Base-by-base conservation (phyloP, 495 filamentous ascomycete species). In the Podospora conica region DNA sequence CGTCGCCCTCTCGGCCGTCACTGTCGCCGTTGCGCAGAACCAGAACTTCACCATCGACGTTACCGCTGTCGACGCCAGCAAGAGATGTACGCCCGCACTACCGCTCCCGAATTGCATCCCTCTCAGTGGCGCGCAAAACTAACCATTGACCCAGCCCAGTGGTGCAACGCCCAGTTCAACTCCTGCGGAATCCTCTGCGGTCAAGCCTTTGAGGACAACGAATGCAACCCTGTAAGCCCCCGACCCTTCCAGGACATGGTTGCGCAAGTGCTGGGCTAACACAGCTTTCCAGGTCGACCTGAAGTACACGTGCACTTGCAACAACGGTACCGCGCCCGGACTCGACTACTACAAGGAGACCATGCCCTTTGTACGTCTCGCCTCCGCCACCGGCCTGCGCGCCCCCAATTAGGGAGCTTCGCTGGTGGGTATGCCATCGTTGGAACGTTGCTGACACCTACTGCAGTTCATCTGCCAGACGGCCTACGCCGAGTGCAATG, bases 341-440 rank as follows among this genome's bases (percentile, higher is more conserved):
- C 76, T 79, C 18, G 65, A 76, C 60, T 72, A 78, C 60, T 79
- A 78, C 69, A 69, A 40, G 24, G 71, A 77, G 71, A 73, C 75
- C 40, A 71, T 79, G 48, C 75, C 75, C 22, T 74, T 70, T 18
- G 76, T 78, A 58, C 64, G 76, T 67, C 40, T 48, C 40, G 11
- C 24, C 27, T 53, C 22, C n/a, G n/a, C n/a, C n/a, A n/a, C n/a
- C n/a, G n/a, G n/a, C n/a, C n/a, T n/a, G n/a, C n/a, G n/a, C n/a
- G n/a, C n/a, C n/a, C n/a, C n/a, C n/a, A n/a, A n/a, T n/a, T n/a
- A n/a, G n/a, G n/a, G n/a, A 63, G 11, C 11, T 23, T n/a, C 27
- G 9, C 12, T 58, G 20, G 55, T 1, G 7, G n/a, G 18, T 24
- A 15, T 27, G 7, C 24, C n/a, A n/a, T 27, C 22, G 25, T 24